Conservation (phyloP, 164 flowering plant species). For the Stephania cephalantha region DNA sequence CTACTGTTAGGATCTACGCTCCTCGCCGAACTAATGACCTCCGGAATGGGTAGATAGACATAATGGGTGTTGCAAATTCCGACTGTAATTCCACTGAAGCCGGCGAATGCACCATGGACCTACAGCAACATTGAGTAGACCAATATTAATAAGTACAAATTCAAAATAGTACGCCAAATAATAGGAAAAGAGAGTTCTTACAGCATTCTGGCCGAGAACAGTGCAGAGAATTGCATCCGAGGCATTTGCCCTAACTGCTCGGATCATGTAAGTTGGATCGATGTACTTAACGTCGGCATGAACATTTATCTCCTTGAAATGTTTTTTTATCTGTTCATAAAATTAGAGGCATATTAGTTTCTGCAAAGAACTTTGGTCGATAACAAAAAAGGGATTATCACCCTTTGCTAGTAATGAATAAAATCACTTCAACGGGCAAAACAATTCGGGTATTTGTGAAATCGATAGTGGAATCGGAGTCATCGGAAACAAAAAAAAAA, state of each 20-base stretch:
- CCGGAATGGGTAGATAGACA: slow-evolving; percentile 42
- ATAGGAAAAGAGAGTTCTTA: slow-evolving; percentile 15
- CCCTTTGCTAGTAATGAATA: neutral
- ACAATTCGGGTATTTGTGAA: neutral
- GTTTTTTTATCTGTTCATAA: slow-evolving; percentile 31
- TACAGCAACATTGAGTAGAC: slow-evolving; percentile 12
- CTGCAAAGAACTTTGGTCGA: neutral
- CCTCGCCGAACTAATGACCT: slow-evolving; percentile 41
- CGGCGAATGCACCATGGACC: slow-evolving; percentile 58
- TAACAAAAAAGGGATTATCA: neutral
- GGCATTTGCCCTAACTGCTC: slow-evolving; percentile 47
- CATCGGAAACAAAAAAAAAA: too few species aligned
- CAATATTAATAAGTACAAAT: neutral
- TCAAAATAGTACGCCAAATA: neutral
- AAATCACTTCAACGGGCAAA: neutral
- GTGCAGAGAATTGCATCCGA: slow-evolving; percentile 55
- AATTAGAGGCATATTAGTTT: neutral
- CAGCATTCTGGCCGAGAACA: slow-evolving; percentile 52
- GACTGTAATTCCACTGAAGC: slow-evolving; percentile 42
- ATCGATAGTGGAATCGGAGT: neutral
- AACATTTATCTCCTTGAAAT: slow-evolving; percentile 35
- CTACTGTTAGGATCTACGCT: slow-evolving; percentile 41
- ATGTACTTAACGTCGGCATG: slow-evolving; percentile 44
- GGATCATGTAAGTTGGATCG: slow-evolving; percentile 48
- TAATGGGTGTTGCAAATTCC: slow-evolving; percentile 48